These are phyloP conservation scores for Raphidocelis subcapitata DNA, from an alignment of 139 green algal species.

Conservation along the genomic window DNA sequence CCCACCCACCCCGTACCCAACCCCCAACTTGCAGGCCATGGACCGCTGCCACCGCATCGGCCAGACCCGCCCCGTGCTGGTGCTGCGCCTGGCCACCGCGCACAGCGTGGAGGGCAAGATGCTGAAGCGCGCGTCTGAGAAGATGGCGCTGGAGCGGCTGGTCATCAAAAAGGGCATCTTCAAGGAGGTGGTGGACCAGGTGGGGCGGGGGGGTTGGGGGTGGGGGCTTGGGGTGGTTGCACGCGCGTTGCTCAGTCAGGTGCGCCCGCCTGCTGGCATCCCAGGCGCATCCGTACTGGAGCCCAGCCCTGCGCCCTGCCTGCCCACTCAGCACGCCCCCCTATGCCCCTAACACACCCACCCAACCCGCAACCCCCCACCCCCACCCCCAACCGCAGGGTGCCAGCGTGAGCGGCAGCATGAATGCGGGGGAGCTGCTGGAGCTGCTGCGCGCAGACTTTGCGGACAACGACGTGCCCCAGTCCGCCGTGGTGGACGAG, in stretches of 20 bases:
- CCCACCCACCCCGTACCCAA: too few relatives aligned
- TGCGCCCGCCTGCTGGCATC: background rate
- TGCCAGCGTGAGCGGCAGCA: background rate
- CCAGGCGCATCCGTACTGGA: too few relatives aligned
- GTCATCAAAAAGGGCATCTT: constrained; percentile 98
- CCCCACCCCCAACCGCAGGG: constrained; percentile 16
- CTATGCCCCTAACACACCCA: too few relatives aligned
- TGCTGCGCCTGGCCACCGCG: constrained; percentile 89
- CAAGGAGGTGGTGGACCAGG: constrained; percentile 54
- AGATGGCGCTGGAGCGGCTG: constrained; percentile 90
- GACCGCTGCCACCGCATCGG: constrained; percentile 98
- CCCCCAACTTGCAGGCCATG: constrained; percentile 89
- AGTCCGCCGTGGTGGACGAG: constrained; percentile 71
- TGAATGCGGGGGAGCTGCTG: constrained; percentile 77
- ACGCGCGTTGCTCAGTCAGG: background rate
- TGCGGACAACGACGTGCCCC: constrained; percentile 54
- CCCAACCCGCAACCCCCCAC: too few relatives aligned
- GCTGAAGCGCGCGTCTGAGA: constrained; percentile 82
- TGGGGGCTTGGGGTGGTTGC: background rate
- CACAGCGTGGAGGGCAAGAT: constrained; percentile 95
- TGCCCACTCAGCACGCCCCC: too few relatives aligned
- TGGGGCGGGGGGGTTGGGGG: background rate
- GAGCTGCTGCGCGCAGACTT: constrained; percentile 68
- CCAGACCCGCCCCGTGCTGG: constrained; percentile 93
- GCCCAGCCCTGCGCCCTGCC: too few relatives aligned